Percentiles rank a stretch among this genome's conserved stretches.
Evolutionary conservation across 306 rosid genomes (phyloP).

Genomic region (Quercus alba): DNA sequence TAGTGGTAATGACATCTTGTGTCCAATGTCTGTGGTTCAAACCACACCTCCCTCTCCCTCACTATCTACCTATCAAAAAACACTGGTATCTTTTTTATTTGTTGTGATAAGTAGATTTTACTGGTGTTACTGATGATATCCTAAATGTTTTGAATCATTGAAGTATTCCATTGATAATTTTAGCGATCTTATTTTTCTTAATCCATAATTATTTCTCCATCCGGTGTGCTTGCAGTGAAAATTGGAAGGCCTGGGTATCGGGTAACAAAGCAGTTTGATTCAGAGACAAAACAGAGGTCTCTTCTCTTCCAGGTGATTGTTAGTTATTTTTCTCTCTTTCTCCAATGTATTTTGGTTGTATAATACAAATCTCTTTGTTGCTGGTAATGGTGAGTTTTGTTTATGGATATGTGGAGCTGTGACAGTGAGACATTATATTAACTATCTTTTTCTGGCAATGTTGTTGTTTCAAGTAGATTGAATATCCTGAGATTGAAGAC

Average conservation of each 20-base stretch:
- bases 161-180: background rate
- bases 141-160: background rate
- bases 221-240: constrained; percentile 55
- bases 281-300: constrained; percentile 92
- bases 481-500: constrained; percentile 97
- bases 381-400: background rate
- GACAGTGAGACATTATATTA: background rate
- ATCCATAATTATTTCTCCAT: background rate
- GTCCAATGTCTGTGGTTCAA: too few relatives aligned
- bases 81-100: too few relatives aligned
- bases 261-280: constrained; percentile 88
- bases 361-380: background rate
- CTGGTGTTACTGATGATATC: background rate
- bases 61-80: too few relatives aligned
- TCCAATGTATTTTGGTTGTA: background rate
- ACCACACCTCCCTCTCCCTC: too few relatives aligned
- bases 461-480: constrained; percentile 53
- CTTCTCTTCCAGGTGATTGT: constrained; percentile 78
- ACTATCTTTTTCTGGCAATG: background rate
- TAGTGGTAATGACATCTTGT: too few relatives aligned
- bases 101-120: too few relatives aligned
- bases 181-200: background rate
- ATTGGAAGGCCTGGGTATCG: constrained; percentile 96
- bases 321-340: background rate
- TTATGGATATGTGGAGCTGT: background rate